Evolutionary conservation across 345 rosid genomes (phyloP).

Genomic region (Ailanthus altissimus): DNA sequence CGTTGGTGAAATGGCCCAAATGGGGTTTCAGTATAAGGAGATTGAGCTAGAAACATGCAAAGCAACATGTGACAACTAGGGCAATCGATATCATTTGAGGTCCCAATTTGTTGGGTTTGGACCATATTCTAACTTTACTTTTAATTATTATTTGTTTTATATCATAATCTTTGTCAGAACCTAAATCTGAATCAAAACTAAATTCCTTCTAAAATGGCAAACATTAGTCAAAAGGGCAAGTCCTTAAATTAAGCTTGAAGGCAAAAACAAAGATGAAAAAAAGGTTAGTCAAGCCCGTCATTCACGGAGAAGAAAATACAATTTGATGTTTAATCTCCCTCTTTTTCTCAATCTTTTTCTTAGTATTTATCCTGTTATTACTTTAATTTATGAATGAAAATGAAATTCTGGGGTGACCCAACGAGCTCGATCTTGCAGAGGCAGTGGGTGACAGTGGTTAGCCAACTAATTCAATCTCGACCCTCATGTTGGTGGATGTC

Average conservation of each 20-base stretch:
- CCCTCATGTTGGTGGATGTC: background rate
- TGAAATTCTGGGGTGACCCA: background rate
- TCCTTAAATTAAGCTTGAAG: background rate
- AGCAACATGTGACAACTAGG: background rate
- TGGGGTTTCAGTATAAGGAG: too few species aligned
- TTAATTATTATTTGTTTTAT: background rate
- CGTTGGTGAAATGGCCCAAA: background rate
- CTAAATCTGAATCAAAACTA: background rate
- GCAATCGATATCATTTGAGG: background rate
- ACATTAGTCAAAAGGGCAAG: slow-evolving; percentile 3
- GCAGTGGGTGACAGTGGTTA: slow-evolving; percentile 7
- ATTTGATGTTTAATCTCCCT: background rate
- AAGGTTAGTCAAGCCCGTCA: background rate
- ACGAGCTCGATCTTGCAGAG: background rate
- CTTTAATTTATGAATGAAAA: background rate
- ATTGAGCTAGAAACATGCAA: background rate
- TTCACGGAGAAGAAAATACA: slow-evolving; percentile 13
- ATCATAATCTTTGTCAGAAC: background rate
- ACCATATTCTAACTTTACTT: background rate
- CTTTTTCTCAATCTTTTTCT: background rate
- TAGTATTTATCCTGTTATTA: background rate
- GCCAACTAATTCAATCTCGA: background rate
- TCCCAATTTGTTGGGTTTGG: background rate
- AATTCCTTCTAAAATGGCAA: background rate
- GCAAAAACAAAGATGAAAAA: background rate